Conservation (phyloP, 2,329 filamentous ascomycete genomes). For the Pseudocercospora crystallina region DNA sequence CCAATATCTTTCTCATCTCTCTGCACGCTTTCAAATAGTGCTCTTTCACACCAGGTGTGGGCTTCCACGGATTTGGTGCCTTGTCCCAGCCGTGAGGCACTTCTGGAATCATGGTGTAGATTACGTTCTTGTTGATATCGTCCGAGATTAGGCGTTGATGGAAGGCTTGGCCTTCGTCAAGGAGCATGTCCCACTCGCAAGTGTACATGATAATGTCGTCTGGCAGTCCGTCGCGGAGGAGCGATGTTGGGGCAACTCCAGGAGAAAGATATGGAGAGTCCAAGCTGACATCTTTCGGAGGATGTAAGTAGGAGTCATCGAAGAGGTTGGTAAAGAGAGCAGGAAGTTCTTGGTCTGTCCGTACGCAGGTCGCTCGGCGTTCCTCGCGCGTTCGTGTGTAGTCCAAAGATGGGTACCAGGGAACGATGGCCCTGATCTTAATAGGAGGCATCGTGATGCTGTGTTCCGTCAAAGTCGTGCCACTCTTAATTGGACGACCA, state of each 20-base stretch:
- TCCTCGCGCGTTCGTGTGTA: slow-evolving; percentile 61
- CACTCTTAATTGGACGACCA: slow-evolving; percentile 6
- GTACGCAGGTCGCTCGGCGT: slow-evolving; percentile 55
- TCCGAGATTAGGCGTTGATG: slow-evolving; percentile 53
- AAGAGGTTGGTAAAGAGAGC: slow-evolving; percentile 54
- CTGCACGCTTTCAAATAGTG: slow-evolving; percentile 57
- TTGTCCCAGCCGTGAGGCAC: slow-evolving; percentile 69
- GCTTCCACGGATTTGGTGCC: slow-evolving; percentile 59
- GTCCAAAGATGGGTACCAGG: slow-evolving; percentile 64
- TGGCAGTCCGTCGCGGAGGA: slow-evolving; percentile 56
- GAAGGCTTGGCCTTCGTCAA: slow-evolving; percentile 63
- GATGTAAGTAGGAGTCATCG: slow-evolving; percentile 51
- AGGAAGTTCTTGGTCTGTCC: slow-evolving; percentile 54
- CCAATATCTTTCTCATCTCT: slow-evolving; percentile 50
- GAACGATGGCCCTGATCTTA: slow-evolving; percentile 56
- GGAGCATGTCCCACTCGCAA: slow-evolving; percentile 67
- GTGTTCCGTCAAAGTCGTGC: slow-evolving; percentile 11
- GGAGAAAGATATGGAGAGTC: slow-evolving; percentile 60
- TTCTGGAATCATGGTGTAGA: slow-evolving; percentile 58
- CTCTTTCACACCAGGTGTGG: slow-evolving; percentile 52
- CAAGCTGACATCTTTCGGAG: slow-evolving; percentile 47
- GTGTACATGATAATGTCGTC: slow-evolving; percentile 62
- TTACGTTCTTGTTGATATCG: slow-evolving; percentile 53
- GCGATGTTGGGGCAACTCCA: slow-evolving; percentile 54
- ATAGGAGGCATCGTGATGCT: slow-evolving; percentile 32